Evolutionary conservation across 768 basidiomycete genomes (phyloP).

Genomic region (Lanmaoa pseudosensibilis): DNA sequence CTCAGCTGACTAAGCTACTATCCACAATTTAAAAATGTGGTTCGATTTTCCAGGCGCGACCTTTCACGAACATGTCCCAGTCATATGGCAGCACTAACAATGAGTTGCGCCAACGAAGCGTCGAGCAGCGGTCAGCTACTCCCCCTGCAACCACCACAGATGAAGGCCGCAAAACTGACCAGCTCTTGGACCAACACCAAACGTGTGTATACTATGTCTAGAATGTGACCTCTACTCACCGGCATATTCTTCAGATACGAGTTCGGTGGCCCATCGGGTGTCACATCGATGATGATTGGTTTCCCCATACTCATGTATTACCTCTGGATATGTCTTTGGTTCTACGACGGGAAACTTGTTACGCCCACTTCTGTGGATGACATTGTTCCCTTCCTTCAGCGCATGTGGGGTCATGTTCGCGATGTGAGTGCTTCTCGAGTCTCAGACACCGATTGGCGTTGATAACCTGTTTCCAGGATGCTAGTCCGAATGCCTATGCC

Average conservation of each 20-base stretch:
- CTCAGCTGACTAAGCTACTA: constrained; percentile 20
- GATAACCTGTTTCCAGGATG: constrained; percentile 59
- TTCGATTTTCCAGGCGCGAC: constrained; percentile 13
- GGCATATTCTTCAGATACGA: constrained; percentile 65
- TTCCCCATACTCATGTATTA: constrained; percentile 99
- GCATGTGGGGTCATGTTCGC: constrained; percentile 84
- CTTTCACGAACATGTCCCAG: constrained; percentile 30
- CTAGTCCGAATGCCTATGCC: constrained; percentile 84
- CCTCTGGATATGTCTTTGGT: constrained; percentile 96
- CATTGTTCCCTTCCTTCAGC: constrained; percentile 70
- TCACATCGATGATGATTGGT: constrained; percentile 87
- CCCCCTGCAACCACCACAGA: constrained; percentile 47
- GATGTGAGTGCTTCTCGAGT: constrained; percentile 49
- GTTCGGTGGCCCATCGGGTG: constrained; percentile 94
- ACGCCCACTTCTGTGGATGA: constrained; percentile 68
- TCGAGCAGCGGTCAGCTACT: constrained; percentile 19
- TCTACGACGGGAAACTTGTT: constrained; percentile 85
- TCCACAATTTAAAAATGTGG: constrained; percentile 8
- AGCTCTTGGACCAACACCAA: constrained; percentile 68
- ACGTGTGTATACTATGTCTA: constrained; percentile 38
- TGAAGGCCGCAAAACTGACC: constrained; percentile 73
- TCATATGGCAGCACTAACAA: constrained; percentile 26
- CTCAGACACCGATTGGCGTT: neutral
- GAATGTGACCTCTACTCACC: constrained; percentile 2
- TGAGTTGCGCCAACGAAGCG: constrained; percentile 33